phyloP scores from a whole-genome alignment of 2,329 filamentous ascomycete genomes.

The Blastomyces percursus region DNA sequence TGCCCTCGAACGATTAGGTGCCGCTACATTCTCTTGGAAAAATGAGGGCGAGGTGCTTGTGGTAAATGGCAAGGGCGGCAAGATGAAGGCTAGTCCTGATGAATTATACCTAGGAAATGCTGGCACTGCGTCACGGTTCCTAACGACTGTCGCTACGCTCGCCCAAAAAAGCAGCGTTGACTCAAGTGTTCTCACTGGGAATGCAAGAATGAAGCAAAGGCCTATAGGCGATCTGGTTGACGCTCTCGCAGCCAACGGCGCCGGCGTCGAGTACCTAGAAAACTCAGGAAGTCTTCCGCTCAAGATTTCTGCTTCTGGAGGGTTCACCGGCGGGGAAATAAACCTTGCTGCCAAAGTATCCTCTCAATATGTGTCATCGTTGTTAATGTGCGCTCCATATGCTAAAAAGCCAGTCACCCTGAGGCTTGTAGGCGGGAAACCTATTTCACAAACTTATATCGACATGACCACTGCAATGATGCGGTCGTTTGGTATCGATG shows the following conservation, averaged over 20 bases:
- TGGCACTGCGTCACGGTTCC: conserved; percentile 86
- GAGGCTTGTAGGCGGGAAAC: conserved; percentile 85
- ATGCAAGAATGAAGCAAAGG: conserved; percentile 88
- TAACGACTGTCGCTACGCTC: conserved; percentile 82
- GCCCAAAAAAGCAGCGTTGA: conserved; percentile 54
- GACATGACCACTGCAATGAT: conserved; percentile 99
- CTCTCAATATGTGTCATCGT: conserved; percentile 96
- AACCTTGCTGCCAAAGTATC: conserved; percentile 90
- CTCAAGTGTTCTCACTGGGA: conserved; percentile 78
- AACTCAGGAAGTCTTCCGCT: conserved; percentile 74
- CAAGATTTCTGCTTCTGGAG: conserved; percentile 67
- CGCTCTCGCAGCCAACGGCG: conserved; percentile 74
- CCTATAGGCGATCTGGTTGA: conserved; percentile 91
- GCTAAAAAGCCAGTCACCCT: conserved; percentile 89
- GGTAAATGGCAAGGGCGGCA: conserved; percentile 82
- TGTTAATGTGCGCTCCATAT: conserved; percentile 94
- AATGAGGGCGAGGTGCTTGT: conserved; percentile 85
- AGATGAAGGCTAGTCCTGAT: conserved; percentile 61
- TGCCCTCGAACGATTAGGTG: conserved; percentile 72
- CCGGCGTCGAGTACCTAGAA: conserved; percentile 77
- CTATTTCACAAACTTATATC: conserved; percentile 93
- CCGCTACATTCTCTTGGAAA: conserved; percentile 86
- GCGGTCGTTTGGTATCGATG: conserved; percentile 75
- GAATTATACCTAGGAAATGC: conserved; percentile 92
- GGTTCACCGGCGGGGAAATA: conserved; percentile 76